phyloP scores from a whole-genome alignment of 192 early-diverging fungal genomes.

The Podila clonocystis region DNA sequence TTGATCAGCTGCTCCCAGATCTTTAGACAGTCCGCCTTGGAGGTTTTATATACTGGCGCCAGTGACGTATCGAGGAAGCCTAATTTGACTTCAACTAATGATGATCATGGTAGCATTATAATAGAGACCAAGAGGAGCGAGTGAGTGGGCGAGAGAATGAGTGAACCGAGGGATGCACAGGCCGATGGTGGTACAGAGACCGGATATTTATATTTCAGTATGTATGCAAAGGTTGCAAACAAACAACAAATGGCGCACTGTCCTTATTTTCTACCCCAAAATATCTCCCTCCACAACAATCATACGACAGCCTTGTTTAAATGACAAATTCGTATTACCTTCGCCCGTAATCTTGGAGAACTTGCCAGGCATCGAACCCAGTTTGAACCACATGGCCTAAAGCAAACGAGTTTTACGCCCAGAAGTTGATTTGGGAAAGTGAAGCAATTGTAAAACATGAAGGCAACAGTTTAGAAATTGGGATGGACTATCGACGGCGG shows the following conservation, averaged over 20 bases:
- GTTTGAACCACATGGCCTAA: conserved; percentile 37
- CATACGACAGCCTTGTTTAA: too few species aligned
- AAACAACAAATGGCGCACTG: neutral
- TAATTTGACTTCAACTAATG: conserved; percentile 34
- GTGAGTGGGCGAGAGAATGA: neutral
- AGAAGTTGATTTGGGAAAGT: neutral
- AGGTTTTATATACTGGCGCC: conserved; percentile 12
- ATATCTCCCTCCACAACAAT: too few species aligned
- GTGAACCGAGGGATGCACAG: too few species aligned
- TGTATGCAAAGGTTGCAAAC: too few species aligned
- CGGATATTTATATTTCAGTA: too few species aligned
- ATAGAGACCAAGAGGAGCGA: neutral
- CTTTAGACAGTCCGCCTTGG: conserved; percentile 11
- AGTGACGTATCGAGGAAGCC: conserved; percentile 39
- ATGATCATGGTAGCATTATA: neutral
- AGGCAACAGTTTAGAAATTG: too few species aligned
- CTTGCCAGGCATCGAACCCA: conserved; percentile 34
- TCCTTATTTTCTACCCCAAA: too few species aligned
- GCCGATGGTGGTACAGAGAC: too few species aligned
- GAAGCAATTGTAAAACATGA: neutral
- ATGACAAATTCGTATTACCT: conserved; percentile 14
- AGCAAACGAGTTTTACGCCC: neutral
- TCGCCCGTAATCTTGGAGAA: conserved; percentile 46
- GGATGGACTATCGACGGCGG: too few species aligned
- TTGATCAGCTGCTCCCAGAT: conserved; percentile 28